A percentile compares a stretch with the other conserved stretches of the same genome.
Evolutionary conservation across 495 filamentous ascomycete species (phyloP).

Genomic region (Hypoxylon fuscum): DNA sequence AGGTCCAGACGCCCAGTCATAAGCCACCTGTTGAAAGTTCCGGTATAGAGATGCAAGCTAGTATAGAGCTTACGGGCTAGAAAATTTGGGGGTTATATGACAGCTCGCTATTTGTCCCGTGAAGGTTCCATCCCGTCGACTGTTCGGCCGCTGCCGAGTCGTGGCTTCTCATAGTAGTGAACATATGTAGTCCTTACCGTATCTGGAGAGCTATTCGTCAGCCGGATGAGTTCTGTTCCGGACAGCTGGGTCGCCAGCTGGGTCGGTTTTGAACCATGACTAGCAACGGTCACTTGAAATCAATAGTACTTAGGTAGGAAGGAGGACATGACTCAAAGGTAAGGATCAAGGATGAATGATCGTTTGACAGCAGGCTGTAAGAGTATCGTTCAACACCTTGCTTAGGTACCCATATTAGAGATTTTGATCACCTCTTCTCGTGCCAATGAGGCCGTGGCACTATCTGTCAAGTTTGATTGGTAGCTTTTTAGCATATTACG

Average conservation of each 20-base stretch:
- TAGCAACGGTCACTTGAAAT: not conserved
- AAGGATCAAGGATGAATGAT: not conserved
- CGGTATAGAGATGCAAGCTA: slow-evolving; percentile 23
- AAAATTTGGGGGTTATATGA: slow-evolving; percentile 6
- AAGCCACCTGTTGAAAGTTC: not conserved
- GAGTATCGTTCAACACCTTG: too few relatives aligned
- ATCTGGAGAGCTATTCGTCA: slow-evolving; percentile 10
- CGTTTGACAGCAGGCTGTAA: not conserved
- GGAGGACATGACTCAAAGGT: not conserved
- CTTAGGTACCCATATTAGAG: not conserved
- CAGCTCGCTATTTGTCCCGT: slow-evolving; percentile 9
- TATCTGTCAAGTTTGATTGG: not conserved
- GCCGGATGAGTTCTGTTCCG: not conserved
- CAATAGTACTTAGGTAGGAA: not conserved
- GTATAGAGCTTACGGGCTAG: slow-evolving; percentile 9
- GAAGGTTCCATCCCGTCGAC: slow-evolving; percentile 7
- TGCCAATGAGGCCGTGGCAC: too few relatives aligned
- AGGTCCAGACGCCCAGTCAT: slow-evolving; percentile 4
- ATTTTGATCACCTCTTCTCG: not conserved
- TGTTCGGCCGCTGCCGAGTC: slow-evolving; percentile 25
- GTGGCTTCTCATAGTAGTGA: not conserved
- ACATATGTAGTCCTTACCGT: not conserved
- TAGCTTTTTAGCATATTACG: slow-evolving; percentile 1
- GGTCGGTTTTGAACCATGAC: slow-evolving; percentile 5
- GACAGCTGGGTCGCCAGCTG: slow-evolving; percentile 2